A percentile compares a stretch with the other conserved stretches of the same genome.
Evolutionary conservation across 352 stramenopile species (phyloP).

Genomic region (Plasmopara viticola): DNA sequence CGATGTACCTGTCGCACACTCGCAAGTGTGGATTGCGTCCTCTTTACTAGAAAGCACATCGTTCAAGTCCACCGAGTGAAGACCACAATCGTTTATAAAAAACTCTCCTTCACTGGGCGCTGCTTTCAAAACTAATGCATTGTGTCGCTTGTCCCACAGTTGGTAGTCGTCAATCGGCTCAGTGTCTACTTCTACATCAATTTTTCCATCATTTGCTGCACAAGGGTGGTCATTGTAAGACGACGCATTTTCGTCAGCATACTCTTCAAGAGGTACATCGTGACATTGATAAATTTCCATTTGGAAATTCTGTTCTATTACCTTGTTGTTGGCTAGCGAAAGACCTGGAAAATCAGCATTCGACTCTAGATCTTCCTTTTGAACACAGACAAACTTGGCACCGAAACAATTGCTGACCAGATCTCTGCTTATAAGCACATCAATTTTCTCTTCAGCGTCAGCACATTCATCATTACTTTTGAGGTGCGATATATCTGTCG

Average conservation of each 20-base stretch:
- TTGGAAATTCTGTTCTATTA: neutral
- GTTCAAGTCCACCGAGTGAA: neutral
- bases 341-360: neutral
- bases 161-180: neutral
- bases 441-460: neutral
- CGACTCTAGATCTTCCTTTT: neutral
- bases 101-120: neutral
- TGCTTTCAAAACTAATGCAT: neutral
- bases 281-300: neutral
- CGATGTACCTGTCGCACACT: neutral
- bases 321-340: neutral
- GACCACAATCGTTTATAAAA: neutral
- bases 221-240: neutral
- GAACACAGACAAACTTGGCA: neutral
- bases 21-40: neutral
- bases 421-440: neutral
- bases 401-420: too few species aligned
- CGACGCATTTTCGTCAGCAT: neutral
- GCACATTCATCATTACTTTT: neutral
- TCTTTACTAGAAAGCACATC: neutral
- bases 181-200: neutral
- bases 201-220: neutral
- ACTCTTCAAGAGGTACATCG: neutral
- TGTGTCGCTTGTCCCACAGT: neutral
- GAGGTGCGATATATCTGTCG: neutral